These are phyloP conservation scores for Puccinia brachypodii DNA, from an alignment of 1,284 basidiomycete genomes.

Conservation along the genomic window DNA sequence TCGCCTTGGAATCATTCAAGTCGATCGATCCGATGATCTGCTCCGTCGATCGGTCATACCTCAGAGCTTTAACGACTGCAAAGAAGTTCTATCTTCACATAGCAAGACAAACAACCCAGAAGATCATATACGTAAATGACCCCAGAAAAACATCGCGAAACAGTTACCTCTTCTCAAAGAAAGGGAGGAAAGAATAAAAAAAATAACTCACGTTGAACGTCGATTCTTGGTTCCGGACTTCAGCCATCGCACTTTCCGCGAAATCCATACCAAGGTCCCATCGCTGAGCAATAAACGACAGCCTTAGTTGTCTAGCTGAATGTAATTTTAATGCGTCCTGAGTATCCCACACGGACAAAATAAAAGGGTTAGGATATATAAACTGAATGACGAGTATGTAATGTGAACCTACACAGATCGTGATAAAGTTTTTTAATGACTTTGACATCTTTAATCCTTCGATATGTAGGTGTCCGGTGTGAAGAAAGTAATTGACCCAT, in stretches of 20 bases:
- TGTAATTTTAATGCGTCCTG: conserved; percentile 87
- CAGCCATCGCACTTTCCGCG: conserved; percentile 78
- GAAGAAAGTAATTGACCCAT: conserved; percentile 99
- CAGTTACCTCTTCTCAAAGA: neutral
- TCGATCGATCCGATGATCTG: conserved; percentile 6
- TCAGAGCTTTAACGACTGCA: conserved; percentile 76
- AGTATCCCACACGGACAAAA: conserved; percentile 45
- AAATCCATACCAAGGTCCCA: conserved; percentile 96
- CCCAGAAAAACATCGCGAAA: neutral
- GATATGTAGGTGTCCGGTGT: conserved; percentile 97
- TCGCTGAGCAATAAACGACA: conserved; percentile 85
- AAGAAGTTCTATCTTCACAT: conserved; percentile 83
- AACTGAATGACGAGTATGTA: conserved; percentile 19
- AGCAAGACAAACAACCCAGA: neutral
- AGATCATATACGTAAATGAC: neutral
- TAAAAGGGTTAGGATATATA: conserved; percentile 15
- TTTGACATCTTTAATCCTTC: conserved; percentile 99
- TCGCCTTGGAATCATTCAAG: neutral
- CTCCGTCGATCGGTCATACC: conserved; percentile 13
- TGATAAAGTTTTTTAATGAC: conserved; percentile 98
- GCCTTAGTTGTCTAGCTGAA: conserved; percentile 83
- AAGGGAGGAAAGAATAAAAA: neutral
- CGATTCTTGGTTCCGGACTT: conserved; percentile 82
- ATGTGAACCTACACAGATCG: conserved; percentile 75
- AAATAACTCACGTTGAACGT: conserved; percentile 73